Evolutionary conservation across 2,329 filamentous ascomycete genomes (phyloP).

Genomic region (Diplodia sapinea): DNA sequence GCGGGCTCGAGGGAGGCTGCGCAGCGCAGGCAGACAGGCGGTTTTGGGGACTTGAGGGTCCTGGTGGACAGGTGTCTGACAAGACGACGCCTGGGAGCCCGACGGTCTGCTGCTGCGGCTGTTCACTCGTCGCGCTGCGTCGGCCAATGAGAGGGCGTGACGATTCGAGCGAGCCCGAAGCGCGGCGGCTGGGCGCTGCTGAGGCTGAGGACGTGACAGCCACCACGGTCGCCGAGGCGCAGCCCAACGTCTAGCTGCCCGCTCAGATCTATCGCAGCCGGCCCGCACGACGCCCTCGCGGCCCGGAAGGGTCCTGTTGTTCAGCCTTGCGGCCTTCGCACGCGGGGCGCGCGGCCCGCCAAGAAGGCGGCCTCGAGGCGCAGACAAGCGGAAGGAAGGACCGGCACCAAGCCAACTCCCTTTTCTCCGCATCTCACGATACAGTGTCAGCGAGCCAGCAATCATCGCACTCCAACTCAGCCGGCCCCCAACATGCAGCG

Average conservation of each 20-base stretch:
- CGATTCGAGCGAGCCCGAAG: slow-evolving; percentile 18
- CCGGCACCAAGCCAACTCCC: neutral
- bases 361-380: slow-evolving; percentile 11
- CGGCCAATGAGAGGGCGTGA: slow-evolving; percentile 15
- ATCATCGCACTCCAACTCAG: neutral
- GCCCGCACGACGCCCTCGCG: neutral
- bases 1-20: neutral
- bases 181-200: slow-evolving; percentile 20
- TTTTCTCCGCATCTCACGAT: neutral
- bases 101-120: slow-evolving; percentile 14
- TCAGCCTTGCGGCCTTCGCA: slow-evolving; percentile 17
- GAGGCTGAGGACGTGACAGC: slow-evolving; percentile 20
- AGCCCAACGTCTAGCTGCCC: neutral
- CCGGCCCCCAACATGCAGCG: neutral
- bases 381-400: neutral
- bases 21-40: neutral
- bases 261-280: slow-evolving; percentile 9
- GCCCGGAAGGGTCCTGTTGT: neutral
- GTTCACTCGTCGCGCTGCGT: slow-evolving; percentile 1
- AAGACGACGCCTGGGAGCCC: slow-evolving; percentile 22
- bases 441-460: neutral
- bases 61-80: slow-evolving; percentile 26
- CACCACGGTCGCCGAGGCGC: slow-evolving; percentile 8
- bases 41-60: neutral
- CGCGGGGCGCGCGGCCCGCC: slow-evolving; percentile 2